Conservation (phyloP, 257 asterid species). For the Nicotiana attenuata region DNA sequence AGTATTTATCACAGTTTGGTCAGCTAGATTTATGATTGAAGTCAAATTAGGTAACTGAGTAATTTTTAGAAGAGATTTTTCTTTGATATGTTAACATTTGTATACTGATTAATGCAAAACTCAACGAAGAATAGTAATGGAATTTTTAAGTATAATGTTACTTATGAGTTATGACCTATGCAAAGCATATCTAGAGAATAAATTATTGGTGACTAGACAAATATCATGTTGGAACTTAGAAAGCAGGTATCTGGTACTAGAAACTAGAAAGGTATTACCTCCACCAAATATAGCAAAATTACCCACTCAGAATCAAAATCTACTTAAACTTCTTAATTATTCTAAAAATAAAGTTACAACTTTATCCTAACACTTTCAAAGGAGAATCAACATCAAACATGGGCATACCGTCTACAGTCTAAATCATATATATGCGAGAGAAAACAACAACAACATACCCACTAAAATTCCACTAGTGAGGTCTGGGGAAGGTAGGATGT, state of each 20-base stretch:
- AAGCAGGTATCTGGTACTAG: background rate
- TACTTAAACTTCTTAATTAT: background rate
- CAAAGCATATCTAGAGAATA: conserved; percentile 4
- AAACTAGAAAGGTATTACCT: conserved; percentile 2
- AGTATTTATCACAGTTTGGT: background rate
- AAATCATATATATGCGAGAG: no score
- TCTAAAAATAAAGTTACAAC: background rate
- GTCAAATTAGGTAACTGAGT: background rate
- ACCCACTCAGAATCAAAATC: background rate
- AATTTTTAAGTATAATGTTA: background rate
- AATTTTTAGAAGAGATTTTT: background rate
- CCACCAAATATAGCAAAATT: background rate
- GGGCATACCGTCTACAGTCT: no score
- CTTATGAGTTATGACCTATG: background rate
- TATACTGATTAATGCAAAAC: background rate
- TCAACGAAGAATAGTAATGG: no score
- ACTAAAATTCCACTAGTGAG: no score
- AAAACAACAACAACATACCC: no score
- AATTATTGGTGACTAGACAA: background rate
- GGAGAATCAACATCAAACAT: background rate
- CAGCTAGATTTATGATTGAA: background rate
- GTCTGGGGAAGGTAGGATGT: no score
- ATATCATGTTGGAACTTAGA: background rate
- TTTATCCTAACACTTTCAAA: background rate
- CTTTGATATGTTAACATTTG: background rate